Evolutionary conservation across 2,329 filamentous ascomycete genomes (phyloP), one percentile per base, ranked within the genome.

Genomic region (Epichloe brachyelytri): DNA sequence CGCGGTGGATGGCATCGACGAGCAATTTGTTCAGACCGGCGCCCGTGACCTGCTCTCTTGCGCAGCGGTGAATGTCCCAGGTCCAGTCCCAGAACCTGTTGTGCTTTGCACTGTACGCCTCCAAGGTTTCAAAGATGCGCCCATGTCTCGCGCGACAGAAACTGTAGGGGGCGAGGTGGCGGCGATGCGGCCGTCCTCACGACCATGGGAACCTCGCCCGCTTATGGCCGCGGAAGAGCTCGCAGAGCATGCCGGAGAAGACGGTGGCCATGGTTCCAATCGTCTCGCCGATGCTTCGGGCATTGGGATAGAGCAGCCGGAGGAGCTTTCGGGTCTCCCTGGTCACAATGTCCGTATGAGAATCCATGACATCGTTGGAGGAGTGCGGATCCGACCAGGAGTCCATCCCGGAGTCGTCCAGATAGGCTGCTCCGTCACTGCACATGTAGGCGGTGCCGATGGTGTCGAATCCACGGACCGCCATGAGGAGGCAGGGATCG

Each of bases 281-380:
- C 4, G 48, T 17, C 17, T 44, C 33, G 2, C 48, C 33, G 6
- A 54, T 44, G 26, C n/a, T 38, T 11, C 43, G 38, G 7, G 37
- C 51, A 17, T 34, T 50, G 33, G 53, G 51, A 22, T 53, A 54
- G 14, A 54, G 43, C 19, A 54, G 44, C 3, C 53, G 53, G 5
- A 53, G 41, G 1, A 53, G 36, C 8, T 54, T 54, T 2, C 53
- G 51, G 11, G 51, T 53, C 19, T 54, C 53, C 6, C 48, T 48
- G 1, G 53, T 54, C 14, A 37, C 12, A 4, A 54, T 53, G 34
- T 54, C 53, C 19, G 40, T 53, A n/a, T 54, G 51, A 4, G 53
- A 48, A 20, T 54, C 53, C 53, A 54, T 51, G n/a, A 54, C 51
- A 26, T 54, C 53, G 45, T 53, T 54, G 6, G 51, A 22, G 26